phyloP scores from a whole-genome alignment of 257 asterid genomes.

The Capsicum rhomboideum region DNA sequence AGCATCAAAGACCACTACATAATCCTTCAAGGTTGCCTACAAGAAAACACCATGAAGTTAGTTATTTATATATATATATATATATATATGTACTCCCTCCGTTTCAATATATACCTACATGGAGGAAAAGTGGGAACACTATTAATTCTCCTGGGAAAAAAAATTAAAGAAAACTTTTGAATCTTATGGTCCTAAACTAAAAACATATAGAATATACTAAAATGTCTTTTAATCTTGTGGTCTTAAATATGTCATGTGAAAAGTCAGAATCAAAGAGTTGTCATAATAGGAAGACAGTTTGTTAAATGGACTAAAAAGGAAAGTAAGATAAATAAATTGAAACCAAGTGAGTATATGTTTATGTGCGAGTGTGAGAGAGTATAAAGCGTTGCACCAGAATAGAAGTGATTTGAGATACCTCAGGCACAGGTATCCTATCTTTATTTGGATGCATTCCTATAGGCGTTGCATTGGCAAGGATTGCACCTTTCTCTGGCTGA shows the following conservation, averaged over 20 bases:
- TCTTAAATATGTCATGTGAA: too few species aligned
- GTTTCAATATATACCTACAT: too few species aligned
- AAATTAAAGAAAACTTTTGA: neutral
- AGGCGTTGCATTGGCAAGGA: constrained; percentile 71
- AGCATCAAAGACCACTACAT: constrained; percentile 52
- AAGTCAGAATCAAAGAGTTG: too few species aligned
- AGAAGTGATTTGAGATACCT: constrained; percentile 17
- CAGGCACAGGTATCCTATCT: constrained; percentile 40
- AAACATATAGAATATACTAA: too few species aligned
- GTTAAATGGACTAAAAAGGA: too few species aligned
- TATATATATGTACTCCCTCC: neutral
- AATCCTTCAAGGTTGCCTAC: constrained; percentile 30
- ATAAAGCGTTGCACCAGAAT: neutral
- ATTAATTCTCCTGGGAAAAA: neutral
- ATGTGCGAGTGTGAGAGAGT: neutral
- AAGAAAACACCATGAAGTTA: neutral
- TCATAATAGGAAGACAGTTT: too few species aligned
- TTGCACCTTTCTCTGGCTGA: constrained; percentile 49
- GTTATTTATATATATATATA: neutral
- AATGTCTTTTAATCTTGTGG: too few species aligned
- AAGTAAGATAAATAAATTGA: too few species aligned
- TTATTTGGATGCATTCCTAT: constrained; percentile 61
- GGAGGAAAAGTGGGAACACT: too few species aligned
- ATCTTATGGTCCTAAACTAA: too few species aligned
- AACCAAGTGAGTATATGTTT: neutral